phyloP scores from a whole-genome alignment of 2,329 filamentous ascomycete genomes.

The Sphaerulina musiva region DNA sequence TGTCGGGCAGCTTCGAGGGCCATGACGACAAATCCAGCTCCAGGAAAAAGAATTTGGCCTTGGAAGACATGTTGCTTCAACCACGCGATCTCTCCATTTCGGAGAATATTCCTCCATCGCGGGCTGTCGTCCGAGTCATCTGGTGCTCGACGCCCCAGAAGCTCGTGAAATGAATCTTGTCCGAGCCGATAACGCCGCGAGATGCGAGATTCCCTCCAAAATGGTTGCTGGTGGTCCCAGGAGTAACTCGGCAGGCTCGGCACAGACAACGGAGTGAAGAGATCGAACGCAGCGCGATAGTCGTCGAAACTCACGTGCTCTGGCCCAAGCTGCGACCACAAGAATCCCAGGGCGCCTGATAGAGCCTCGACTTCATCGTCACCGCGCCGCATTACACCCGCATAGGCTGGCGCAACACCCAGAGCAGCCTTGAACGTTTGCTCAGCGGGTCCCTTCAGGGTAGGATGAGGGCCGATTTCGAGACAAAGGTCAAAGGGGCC shows the following conservation, averaged over 20 bases:
- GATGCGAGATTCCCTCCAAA: conserved; percentile 5
- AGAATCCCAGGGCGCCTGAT: not conserved
- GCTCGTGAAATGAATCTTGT: not conserved
- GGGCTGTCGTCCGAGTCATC: not conserved
- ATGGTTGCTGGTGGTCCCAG: conserved; percentile 17
- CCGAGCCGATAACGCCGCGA: conserved; percentile 4
- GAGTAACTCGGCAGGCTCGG: conserved; percentile 13
- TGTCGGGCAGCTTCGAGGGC: conserved; percentile 19
- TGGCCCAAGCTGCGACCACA: conserved; percentile 4
- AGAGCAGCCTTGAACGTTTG: no score
- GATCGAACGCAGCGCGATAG: not conserved
- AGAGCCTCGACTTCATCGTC: conserved; percentile 22
- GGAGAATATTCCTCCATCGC: conserved; percentile 12
- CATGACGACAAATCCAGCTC: conserved; percentile 20
- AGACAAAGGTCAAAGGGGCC: no score
- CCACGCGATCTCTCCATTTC: conserved; percentile 28
- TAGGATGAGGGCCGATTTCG: no score
- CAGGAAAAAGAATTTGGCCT: conserved; percentile 31
- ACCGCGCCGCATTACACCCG: no score
- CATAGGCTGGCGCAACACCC: no score
- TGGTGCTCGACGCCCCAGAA: conserved; percentile 5
- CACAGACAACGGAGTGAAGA: not conserved
- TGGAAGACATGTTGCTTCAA: conserved; percentile 31
- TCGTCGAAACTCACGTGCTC: not conserved
- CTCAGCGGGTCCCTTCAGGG: no score